Evolutionary conservation across 257 asterid genomes (phyloP).

Genomic region (Scutellaria minor): DNA sequence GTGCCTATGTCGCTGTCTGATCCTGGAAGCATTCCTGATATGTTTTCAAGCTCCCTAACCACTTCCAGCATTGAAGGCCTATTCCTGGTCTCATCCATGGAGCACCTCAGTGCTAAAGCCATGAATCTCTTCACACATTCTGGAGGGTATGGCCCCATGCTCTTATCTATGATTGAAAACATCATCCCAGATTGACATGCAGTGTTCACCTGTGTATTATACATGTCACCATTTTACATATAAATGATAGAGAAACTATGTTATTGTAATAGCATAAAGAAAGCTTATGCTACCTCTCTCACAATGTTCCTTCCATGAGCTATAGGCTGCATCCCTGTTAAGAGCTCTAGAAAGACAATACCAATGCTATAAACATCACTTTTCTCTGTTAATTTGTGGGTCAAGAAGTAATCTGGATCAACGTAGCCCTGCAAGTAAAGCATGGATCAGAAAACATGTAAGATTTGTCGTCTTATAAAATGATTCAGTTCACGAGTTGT

Average conservation of each 20-base stretch:
- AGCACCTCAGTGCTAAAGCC: constrained; percentile 70
- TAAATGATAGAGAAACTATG: neutral
- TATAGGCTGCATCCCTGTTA: constrained; percentile 90
- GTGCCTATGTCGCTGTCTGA: constrained; percentile 29
- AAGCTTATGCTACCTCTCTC: constrained; percentile 61
- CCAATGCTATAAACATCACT: constrained; percentile 93
- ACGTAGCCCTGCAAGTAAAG: constrained; percentile 69
- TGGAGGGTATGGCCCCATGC: constrained; percentile 72
- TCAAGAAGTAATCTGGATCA: constrained; percentile 88
- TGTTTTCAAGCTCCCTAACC: constrained; percentile 75
- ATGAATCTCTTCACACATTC: constrained; percentile 65
- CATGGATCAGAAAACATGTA: neutral
- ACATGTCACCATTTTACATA: constrained; percentile 6
- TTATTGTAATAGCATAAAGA: neutral
- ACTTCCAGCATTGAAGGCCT: constrained; percentile 79
- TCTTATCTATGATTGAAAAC: constrained; percentile 68
- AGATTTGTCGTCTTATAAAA: no score
- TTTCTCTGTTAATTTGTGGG: constrained; percentile 77
- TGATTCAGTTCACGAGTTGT: neutral
- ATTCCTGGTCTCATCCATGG: constrained; percentile 66
- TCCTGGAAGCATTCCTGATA: constrained; percentile 52
- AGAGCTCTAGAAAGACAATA: constrained; percentile 76
- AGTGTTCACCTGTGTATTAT: constrained; percentile 53
- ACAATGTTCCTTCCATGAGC: constrained; percentile 83
- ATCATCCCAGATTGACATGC: constrained; percentile 68